These are phyloP conservation scores for Coprinopsis sp. DNA, from an alignment of 768 basidiomycete genomes.

Conservation along the genomic window DNA sequence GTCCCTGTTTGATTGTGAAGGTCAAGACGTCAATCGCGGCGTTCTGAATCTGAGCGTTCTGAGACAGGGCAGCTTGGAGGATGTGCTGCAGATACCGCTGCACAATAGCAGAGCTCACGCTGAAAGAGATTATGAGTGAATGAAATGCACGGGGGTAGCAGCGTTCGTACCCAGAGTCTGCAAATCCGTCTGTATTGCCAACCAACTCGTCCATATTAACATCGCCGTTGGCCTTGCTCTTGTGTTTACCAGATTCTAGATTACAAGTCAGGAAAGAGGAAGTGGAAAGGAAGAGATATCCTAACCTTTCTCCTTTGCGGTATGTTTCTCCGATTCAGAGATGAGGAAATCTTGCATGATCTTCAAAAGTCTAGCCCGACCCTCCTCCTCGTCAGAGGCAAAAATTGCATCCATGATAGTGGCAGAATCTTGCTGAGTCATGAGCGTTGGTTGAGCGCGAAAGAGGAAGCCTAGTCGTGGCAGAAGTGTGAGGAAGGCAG, in stretches of 20 bases:
- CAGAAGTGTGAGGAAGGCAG: conserved; percentile 1
- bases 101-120: conserved; percentile 90
- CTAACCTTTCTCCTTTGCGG: conserved; percentile 64
- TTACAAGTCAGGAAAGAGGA: background rate
- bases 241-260: conserved; percentile 40
- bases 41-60: conserved; percentile 64
- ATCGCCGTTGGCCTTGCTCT: conserved; percentile 34
- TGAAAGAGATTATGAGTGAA: conserved; percentile 26
- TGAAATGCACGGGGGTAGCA: background rate
- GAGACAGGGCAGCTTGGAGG: conserved; percentile 73
- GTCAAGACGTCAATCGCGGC: conserved; percentile 87
- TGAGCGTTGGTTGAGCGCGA: conserved; percentile 85
- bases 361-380: conserved; percentile 67
- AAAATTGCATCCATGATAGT: conserved; percentile 90
- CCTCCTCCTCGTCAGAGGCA: conserved; percentile 64
- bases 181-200: conserved; percentile 92
- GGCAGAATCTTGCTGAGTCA: conserved; percentile 77
- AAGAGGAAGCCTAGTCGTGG: conserved; percentile 73
- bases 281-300: background rate
- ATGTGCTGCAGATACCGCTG: conserved; percentile 88
- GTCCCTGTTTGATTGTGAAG: conserved; percentile 91
- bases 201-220: conserved; percentile 93
- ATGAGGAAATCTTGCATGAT: conserved; percentile 91
- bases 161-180: conserved; percentile 83
- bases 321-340: conserved; percentile 77